Base-by-base conservation (phyloP, 306 rosid species). In the Inga leiocalycina region DNA sequence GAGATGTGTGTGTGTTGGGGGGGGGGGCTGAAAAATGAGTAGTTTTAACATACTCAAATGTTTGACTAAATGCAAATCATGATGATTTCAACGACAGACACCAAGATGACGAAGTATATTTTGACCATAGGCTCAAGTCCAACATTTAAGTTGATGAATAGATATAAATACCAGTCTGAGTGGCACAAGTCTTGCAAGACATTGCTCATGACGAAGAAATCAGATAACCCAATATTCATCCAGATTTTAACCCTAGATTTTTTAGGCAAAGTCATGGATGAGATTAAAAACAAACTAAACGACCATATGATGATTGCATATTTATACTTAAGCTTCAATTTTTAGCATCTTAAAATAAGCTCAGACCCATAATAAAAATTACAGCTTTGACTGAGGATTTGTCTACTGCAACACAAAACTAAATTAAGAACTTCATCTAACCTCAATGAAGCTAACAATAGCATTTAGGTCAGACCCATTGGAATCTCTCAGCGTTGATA, bases 381-480 rank as follows among this genome's bases (percentile, higher is more conserved):
- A 15, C 22, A 73, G 61, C 24, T 43, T 73, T 49, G 43, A 73
- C 77, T 41, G 12, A 71, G 24, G 11, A 24, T 51, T 77, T 74
- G 77, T 34, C 73, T n/a, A 76, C 62, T 22, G 45, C 15, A 66
- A 76, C 52, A 73, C 15, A 41, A 81, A 75, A 39, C 16, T 71
- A 74, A 43, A 44, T 74, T 71, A 83, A 83, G 46, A 81, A 62
- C 34, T 73, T 66, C 62, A 79, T 56, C 95, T 86, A 66, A 95
- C 98, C 98, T 92, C 92, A 62, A 93, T 91, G 84, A 84, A 95
- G 85, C 75, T 81, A 69, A 86, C 81, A 78, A 95, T 95, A 80
- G 92, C 90, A 91, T 84, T 89, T 35, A 89, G 41, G 77, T 93
- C 98, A 62, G 93, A 89, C 56, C 97, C 98, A 84, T 91, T 86